Evolutionary conservation across 331 rosid species (phyloP).

Genomic region (Rosa hybrid): DNA sequence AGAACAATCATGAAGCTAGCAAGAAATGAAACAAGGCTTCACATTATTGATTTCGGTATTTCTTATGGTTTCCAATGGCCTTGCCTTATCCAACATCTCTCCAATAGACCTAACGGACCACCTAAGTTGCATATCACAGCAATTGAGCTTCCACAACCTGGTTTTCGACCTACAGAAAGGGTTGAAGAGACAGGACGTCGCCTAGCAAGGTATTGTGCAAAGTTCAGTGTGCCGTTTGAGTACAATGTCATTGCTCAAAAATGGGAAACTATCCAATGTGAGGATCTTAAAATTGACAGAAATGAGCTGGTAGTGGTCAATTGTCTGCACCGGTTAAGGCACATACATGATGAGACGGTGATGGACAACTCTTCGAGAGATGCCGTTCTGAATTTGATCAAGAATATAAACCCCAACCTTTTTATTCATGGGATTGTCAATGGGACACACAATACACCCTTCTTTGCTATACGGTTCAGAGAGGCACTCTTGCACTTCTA

Average conservation of each 20-base stretch:
- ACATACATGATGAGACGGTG: constrained; percentile 32
- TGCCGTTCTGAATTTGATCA: constrained; percentile 30
- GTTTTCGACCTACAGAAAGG: constrained; percentile 31
- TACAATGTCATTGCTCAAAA: constrained; percentile 27
- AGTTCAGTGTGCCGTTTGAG: constrained; percentile 35
- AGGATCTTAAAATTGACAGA: constrained; percentile 31
- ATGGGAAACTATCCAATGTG: constrained; percentile 31
- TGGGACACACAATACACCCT: constrained; percentile 28
- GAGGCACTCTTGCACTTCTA: constrained; percentile 46
- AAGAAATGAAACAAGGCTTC: constrained; percentile 19
- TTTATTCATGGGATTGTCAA: constrained; percentile 33
- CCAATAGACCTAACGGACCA: constrained; percentile 25
- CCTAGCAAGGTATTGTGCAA: constrained; percentile 44
- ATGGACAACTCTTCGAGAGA: constrained; percentile 25
- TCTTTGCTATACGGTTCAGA: constrained; percentile 20
- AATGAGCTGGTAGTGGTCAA: constrained; percentile 28
- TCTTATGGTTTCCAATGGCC: constrained; percentile 44
- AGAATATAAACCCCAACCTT: constrained; percentile 27
- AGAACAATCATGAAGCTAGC: constrained; percentile 28
- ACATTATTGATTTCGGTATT: constrained; percentile 38
- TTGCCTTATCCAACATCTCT: constrained; percentile 28
- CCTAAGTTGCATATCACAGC: constrained; percentile 30
- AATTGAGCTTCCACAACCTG: constrained; percentile 35
- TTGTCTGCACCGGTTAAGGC: constrained; percentile 23
- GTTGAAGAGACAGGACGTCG: constrained; percentile 45